Evolutionary conservation across 768 basidiomycete genomes (phyloP), one percentile per base, ranked within the genome.

Genomic region (Boletus fagicola): DNA sequence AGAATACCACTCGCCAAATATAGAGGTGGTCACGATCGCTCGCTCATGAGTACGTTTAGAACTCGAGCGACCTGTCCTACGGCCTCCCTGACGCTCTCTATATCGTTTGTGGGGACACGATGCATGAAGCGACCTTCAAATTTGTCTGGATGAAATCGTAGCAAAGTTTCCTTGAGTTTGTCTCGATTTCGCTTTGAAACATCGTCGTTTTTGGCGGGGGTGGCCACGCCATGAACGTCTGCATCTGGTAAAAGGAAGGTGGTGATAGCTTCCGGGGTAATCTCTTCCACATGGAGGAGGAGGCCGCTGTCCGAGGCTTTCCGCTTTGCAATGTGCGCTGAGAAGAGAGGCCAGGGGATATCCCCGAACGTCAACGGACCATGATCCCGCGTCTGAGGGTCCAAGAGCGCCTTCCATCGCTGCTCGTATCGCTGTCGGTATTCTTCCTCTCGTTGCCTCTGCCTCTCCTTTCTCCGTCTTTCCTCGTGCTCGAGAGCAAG

Each of bases 101-200:
- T 69, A 24, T 91, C 86, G 13, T 62, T 64, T 33, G 75, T 72
- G 43, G 62, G 64, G 7, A 90, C 76, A 5, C 76, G 75, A 49
- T 68, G 67, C 79, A 89, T 83, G 48, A 90, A 73, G 35, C 89
- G 78, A 20, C 89, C 87, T 67, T 91, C 87, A 53, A 90, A 90
- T 68, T 91, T 91, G 70, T 91, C 89, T 2, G 89, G 89, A 66
- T 91, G 89, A 68, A 87, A 91, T 20, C 88, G 84, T 26, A 90
- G 69, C 63, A 89, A 77, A 0, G 86, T 79, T 71, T 89, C 88
- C 62, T 85, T 76, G 45, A 90, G 64, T 59, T 78, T 84, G 20
- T 89, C 86, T 66, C 81, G 85, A 35, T 75, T 76, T 66, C 78
- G 82, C 69, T 76, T 81, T 35, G 69, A 67, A 22, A 57, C 57